Conservation (phyloP, 2,329 filamentous ascomycete genomes). For the Ophidiomyces ophidiicola region DNA sequence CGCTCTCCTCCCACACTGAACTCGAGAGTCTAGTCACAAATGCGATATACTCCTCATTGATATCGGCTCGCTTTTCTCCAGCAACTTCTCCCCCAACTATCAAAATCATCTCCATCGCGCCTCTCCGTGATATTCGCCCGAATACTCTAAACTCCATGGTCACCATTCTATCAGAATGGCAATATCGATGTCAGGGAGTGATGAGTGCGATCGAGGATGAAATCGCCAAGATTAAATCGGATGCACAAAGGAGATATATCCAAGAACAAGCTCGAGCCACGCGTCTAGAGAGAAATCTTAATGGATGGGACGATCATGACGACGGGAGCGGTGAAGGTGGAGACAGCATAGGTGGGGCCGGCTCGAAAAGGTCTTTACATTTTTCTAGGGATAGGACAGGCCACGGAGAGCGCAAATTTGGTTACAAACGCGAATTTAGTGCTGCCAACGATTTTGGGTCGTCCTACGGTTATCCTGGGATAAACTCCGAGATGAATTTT, state of each 20-base stretch:
- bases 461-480: conserved; percentile 10
- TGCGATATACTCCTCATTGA: conserved; percentile 72
- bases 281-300: conserved; percentile 40
- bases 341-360: conserved; percentile 22
- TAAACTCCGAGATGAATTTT: conserved; percentile 5
- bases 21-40: conserved; percentile 80
- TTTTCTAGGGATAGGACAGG: conserved; percentile 10
- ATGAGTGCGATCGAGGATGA: conserved; percentile 64
- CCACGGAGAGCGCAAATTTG: conserved; percentile 7
- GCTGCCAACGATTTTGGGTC: conserved; percentile 8
- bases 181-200: conserved; percentile 60
- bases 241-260: conserved; percentile 43
- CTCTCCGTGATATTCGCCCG: conserved; percentile 73
- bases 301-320: conserved; percentile 24
- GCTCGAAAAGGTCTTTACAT: conserved; percentile 13
- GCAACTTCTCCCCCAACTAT: conserved; percentile 65
- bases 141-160: conserved; percentile 59
- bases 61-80: conserved; percentile 75
- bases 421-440: conserved; percentile 16
- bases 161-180: conserved; percentile 59
- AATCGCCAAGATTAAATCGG: conserved; percentile 52
- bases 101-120: conserved; percentile 65
- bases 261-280: conserved; percentile 40
- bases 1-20: conserved; percentile 52
- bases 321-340: conserved; percentile 17